These are phyloP conservation scores for Microsporum canis DNA, from an alignment of 2,329 filamentous ascomycete genomes.

Conservation along the genomic window DNA sequence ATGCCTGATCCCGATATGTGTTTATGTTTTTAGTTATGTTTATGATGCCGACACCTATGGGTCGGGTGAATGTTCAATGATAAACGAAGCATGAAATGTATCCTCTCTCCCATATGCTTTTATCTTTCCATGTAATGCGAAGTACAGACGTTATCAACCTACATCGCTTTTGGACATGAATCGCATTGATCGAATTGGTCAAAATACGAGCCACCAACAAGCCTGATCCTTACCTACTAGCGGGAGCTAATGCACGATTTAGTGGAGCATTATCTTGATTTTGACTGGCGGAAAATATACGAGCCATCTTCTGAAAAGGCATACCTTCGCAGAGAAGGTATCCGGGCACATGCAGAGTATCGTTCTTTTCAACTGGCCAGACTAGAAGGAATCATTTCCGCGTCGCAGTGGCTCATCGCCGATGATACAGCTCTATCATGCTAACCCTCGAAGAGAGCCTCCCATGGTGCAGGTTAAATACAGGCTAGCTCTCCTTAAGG, in stretches of 20 bases:
- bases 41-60: neutral
- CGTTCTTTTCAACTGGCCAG: neutral
- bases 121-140: neutral
- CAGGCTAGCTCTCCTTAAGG: neutral
- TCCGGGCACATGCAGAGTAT: neutral
- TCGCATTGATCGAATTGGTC: neutral
- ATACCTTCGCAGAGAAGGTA: neutral
- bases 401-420: neutral
- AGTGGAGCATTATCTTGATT: neutral
- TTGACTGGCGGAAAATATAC: neutral
- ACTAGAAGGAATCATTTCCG: neutral
- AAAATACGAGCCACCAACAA: neutral
- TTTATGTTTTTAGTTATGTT: neutral
- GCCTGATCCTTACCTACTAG: neutral
- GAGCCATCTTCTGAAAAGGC: neutral
- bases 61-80: neutral
- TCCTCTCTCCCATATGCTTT: neutral
- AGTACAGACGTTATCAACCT: neutral
- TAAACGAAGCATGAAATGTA: neutral
- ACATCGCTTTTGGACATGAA: neutral
- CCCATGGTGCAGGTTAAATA: neutral
- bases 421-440: neutral
- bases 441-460: neutral
- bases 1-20: neutral
- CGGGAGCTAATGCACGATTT: neutral